Percentiles rank a stretch among this genome's conserved stretches.
phyloP scores from a whole-genome alignment of 306 rosid species.

The Rosa chinensis region DNA sequence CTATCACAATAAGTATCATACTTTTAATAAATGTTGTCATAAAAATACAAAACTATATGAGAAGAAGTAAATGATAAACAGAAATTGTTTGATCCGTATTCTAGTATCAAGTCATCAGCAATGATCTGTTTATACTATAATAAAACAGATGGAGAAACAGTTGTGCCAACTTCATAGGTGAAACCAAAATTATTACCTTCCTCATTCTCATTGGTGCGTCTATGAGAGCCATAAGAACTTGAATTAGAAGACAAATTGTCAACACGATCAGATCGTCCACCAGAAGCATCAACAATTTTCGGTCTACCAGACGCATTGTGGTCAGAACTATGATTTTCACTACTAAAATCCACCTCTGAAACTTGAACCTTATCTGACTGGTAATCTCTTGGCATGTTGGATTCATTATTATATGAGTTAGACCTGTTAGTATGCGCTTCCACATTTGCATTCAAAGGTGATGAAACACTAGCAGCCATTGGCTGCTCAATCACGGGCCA shows the following conservation, averaged over 20 bases:
- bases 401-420: slow-evolving; percentile 25
- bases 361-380: slow-evolving; percentile 31
- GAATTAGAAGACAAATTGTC: slow-evolving; percentile 31
- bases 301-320: slow-evolving; percentile 32
- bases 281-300: slow-evolving; percentile 17
- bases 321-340: slow-evolving; percentile 29
- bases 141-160: not conserved
- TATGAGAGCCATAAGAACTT: slow-evolving; percentile 18
- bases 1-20: not conserved
- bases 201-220: slow-evolving; percentile 20
- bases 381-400: slow-evolving; percentile 31
- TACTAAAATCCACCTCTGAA: slow-evolving; percentile 27
- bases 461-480: slow-evolving; percentile 22
- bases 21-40: not conserved
- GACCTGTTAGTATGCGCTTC: slow-evolving; percentile 25
- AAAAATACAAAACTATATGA: not conserved
- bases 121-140: not conserved
- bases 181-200: slow-evolving; percentile 40
- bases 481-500: slow-evolving; percentile 52
- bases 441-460: slow-evolving; percentile 23
- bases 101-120: not conserved
- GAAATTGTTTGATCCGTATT: not conserved
- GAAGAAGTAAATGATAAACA: not conserved
- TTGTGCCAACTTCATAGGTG: not conserved
- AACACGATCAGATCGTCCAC: slow-evolving; percentile 27